Base-by-base conservation (phyloP, 495 filamentous ascomycete genomes). In the Xylaria nigripes region DNA sequence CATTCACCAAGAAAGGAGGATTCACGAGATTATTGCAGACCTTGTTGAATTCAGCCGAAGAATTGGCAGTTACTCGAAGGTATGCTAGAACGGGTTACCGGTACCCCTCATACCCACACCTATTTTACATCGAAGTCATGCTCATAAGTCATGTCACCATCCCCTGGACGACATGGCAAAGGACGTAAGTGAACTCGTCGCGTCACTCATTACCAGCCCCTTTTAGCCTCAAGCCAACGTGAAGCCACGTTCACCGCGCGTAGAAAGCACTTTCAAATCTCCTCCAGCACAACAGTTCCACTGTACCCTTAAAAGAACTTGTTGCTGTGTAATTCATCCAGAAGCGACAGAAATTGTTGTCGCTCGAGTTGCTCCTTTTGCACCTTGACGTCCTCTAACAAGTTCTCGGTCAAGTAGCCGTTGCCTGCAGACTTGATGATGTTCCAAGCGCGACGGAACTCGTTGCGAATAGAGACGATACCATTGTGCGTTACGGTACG, bases 401-500 rank as follows among this genome's bases (percentile, higher is more conserved):
- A 51, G 21, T 71, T 61, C 38, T 75, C 72, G 1, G 50, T 29
- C 50, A 54, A 34, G 7, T 49, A 42, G 18, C 55, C 56, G 6
- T 48, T 48, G 9, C 69, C 65, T 2, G 68, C 65, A 18, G 44
- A 49, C 54, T 61, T 70, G 50, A 91, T 81, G 49, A 92, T 78
- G 12, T 74, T 66, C 72, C 83, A 82, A 7, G 88, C 87, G 27
- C 88, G 76, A 2, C 84, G 74, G 59, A 94, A 89, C 71, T 94
- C 89, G 55, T 89, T 83, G 23, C 86, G 73, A 46, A 93, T 92
- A 3, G 82, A 75, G 0, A 82, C 79, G 40, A 93, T 85, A 9
- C 87, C 87, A 41, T 78, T 76, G 56, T 85, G 81, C 24, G 83
- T 89, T 0, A 92, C 89, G 0, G 89, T 93, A 27, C 87, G 72